A percentile compares a stretch with the other conserved stretches of the same genome.
These are phyloP conservation scores for Pyrrhoderma lamaoense DNA, from an alignment of 1,284 basidiomycete genomes.

Conservation along the genomic window DNA sequence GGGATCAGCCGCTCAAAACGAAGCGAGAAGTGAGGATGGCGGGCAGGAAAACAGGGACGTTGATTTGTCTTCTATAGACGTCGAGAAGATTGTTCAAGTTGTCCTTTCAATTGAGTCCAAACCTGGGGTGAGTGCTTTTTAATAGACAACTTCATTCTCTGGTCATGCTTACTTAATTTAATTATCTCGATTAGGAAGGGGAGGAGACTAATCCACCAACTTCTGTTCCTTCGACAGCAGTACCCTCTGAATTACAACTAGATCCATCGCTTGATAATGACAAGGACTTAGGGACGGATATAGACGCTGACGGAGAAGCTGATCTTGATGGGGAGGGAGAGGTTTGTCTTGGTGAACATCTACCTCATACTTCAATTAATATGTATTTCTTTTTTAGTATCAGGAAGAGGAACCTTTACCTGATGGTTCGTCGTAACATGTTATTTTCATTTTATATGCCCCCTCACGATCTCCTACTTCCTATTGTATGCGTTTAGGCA, in stretches of 20 bases:
- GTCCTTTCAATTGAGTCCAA: slow-evolving; percentile 15
- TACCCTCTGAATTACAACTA: not conserved
- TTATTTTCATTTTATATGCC: not conserved
- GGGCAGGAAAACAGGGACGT: not conserved
- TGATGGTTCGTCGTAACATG: slow-evolving; percentile 3
- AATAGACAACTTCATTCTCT: not conserved
- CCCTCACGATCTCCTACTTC: not conserved
- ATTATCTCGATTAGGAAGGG: not conserved
- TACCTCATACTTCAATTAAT: not conserved
- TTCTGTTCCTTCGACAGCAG: not conserved
- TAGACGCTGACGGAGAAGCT: slow-evolving; percentile 9
- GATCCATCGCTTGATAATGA: not conserved
- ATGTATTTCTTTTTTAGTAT: not conserved
- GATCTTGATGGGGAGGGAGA: slow-evolving; percentile 6
- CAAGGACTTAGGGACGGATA: slow-evolving; percentile 5
- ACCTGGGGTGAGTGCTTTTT: not conserved
- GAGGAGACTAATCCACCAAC: not conserved
- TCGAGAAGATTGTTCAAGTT: slow-evolving; percentile 12
- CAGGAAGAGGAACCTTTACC: slow-evolving; percentile 8
- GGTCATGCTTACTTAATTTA: not conserved
- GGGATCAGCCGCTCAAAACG: not conserved
- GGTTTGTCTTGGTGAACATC: not conserved
- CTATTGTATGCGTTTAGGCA: not conserved
- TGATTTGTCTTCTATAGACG: slow-evolving; percentile 1
- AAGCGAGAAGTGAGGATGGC: not conserved